Base-by-base conservation (phyloP, 1,284 basidiomycete genomes). In the Leccinum pachyderme region DNA sequence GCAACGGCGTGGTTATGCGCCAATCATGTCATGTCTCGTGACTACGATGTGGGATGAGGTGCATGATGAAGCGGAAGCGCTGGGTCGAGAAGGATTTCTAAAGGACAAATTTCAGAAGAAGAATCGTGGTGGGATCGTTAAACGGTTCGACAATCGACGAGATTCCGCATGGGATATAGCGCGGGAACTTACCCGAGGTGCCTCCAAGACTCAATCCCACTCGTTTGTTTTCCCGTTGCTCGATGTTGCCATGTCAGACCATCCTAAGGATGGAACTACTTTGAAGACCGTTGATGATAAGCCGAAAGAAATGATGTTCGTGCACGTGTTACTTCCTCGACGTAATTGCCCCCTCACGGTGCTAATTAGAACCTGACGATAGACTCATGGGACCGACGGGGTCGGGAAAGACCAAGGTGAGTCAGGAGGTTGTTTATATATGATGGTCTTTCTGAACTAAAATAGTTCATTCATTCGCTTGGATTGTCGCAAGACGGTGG, bases 11-110 rank as follows among this genome's bases (percentile, higher is more conserved):
- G 6, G 22, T 15, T n/a, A 33, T 57, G 12, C 47, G 49, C 39
- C 35, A 43, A 12, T 27, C 41, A 31, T 57, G 58, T 27, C 41
- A 31, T 57, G 58, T 22, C 37, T 59, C 2, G 46, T 59, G 27
- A 59, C 57, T 4, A 60, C 57, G 3, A 59, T 59, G 57, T 59
- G 57, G 57, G 37, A 58, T 39, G 11, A 59, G 5, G 41, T 56
- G 37, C 28, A 12, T 8, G 47, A 60, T 43, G 13, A 2, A 45
- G 27, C 12, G 7, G 41, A 48, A 5, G 58, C 45, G 25, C 48
- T 51, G 27, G 7, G 1, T 18, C 32, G 53, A 32, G 57, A 59
- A 32, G 9, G 3, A 0, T 0, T 43, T 6, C 22, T 59, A 25
- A 59, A 56, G 25, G 41, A 46, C 24, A 33, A 27, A 12, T 48